Percentiles rank a stretch among this genome's conserved stretches.
Conservation (phyloP, 2,329 filamentous ascomycete genomes). For the Ophiostoma fasciatum region DNA sequence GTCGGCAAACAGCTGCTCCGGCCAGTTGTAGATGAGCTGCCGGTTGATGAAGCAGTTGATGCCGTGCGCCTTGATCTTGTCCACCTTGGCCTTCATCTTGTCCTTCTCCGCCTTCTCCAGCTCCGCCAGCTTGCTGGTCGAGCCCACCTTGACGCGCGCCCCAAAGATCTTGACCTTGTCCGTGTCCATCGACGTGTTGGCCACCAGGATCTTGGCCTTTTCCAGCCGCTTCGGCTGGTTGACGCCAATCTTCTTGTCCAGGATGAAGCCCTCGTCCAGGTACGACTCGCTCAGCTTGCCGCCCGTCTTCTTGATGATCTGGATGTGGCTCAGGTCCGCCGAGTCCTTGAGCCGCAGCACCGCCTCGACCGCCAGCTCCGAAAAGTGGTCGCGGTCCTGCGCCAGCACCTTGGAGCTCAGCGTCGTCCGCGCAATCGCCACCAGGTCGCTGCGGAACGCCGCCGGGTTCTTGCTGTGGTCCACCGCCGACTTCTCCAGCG, state of each 20-base stretch:
- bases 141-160: constrained; percentile 88
- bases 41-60: constrained; percentile 99
- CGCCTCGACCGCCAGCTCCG: constrained; percentile 77
- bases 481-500: constrained; percentile 70
- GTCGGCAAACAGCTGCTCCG: constrained; percentile 95
- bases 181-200: constrained; percentile 98
- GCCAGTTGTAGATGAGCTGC: constrained; percentile 99
- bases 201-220: constrained; percentile 95
- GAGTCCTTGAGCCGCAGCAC: constrained; percentile 81
- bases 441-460: constrained; percentile 77
- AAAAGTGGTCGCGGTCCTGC: constrained; percentile 86
- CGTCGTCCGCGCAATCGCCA: constrained; percentile 85
- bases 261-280: constrained; percentile 92
- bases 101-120: constrained; percentile 96
- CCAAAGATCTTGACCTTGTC: constrained; percentile 99
- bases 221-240: constrained; percentile 96
- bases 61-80: constrained; percentile 95
- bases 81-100: constrained; percentile 99
- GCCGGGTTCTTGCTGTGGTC: constrained; percentile 76
- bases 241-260: constrained; percentile 98
- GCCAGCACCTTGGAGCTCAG: constrained; percentile 93
- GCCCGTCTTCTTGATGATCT: constrained; percentile 98
- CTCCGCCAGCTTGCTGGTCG: constrained; percentile 93
- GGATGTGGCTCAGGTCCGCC: constrained; percentile 90
- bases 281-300: constrained; percentile 97